Percentiles rank a stretch among this genome's conserved stretches.
These are phyloP conservation scores for Mortierella sp. DNA, from an alignment of 371 early-diverging fungal species.

Conservation along the genomic window DNA sequence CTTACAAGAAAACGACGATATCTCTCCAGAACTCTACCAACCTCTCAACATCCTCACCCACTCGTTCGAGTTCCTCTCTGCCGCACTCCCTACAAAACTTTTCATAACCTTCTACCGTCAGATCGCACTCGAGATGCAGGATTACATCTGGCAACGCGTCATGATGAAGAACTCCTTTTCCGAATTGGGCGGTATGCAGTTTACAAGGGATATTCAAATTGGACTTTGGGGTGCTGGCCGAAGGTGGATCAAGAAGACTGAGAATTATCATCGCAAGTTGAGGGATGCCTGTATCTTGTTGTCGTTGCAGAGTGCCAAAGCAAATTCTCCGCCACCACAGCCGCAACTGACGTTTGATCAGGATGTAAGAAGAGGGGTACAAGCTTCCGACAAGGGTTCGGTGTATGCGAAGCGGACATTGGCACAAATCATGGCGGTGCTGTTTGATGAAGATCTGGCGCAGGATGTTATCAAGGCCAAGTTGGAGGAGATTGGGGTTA, in stretches of 20 bases:
- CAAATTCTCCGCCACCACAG: slow-evolving; percentile 32
- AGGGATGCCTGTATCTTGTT: slow-evolving; percentile 62
- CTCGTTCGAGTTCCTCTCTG: slow-evolving; percentile 63
- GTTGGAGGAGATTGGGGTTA: slow-evolving; percentile 60
- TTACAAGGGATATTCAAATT: slow-evolving; percentile 68
- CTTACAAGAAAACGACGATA: slow-evolving; percentile 58
- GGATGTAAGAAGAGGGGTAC: background rate
- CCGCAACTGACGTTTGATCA: slow-evolving; percentile 23
- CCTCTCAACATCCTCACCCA: slow-evolving; percentile 68
- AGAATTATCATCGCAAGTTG: slow-evolving; percentile 67
- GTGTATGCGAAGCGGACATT: slow-evolving; percentile 41
- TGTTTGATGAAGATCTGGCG: slow-evolving; percentile 55
- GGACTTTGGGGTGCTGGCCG: slow-evolving; percentile 72
- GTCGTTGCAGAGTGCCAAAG: slow-evolving; percentile 59
- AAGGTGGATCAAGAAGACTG: slow-evolving; percentile 67
- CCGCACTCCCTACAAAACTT: slow-evolving; percentile 63
- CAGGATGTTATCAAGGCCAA: slow-evolving; percentile 37
- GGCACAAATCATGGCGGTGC: slow-evolving; percentile 62
- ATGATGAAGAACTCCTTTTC: slow-evolving; percentile 74
- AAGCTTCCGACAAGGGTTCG: background rate
- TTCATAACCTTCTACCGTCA: slow-evolving; percentile 64
- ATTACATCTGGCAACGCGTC: slow-evolving; percentile 73
- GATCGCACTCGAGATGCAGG: slow-evolving; percentile 70
- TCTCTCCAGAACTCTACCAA: slow-evolving; percentile 75
- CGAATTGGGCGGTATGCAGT: slow-evolving; percentile 64